A percentile compares a stretch with the other conserved stretches of the same genome.
phyloP scores from a whole-genome alignment of 257 asterid species.

The Solanum chilense region DNA sequence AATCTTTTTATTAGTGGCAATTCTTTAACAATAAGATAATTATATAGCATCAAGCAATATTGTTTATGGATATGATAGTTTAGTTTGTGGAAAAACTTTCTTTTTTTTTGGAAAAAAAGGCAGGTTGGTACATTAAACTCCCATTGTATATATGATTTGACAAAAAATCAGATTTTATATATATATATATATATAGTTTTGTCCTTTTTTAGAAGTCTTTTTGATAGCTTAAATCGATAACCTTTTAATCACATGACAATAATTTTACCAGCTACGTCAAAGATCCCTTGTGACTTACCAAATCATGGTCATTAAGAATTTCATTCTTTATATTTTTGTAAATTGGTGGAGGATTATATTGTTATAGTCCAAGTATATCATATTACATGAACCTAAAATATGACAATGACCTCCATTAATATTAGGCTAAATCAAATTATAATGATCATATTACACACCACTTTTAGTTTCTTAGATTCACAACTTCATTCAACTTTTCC shows the following conservation, averaged over 20 bases:
- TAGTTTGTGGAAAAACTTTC: not conserved
- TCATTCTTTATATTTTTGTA: not conserved
- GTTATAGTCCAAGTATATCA: not conserved
- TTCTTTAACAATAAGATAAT: not conserved
- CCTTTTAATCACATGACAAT: not conserved
- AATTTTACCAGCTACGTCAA: not conserved
- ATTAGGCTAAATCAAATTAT: not conserved
- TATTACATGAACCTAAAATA: not conserved
- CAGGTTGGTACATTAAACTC: not conserved
- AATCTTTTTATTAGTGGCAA: not conserved
- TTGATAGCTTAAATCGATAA: not conserved
- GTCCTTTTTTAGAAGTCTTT: not conserved
- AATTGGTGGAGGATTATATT: not conserved
- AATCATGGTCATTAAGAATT: not conserved
- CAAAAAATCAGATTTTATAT: not conserved
- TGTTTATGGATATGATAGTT: not conserved
- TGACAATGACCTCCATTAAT: not conserved
- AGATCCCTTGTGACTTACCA: not conserved
- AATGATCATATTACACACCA: not conserved
- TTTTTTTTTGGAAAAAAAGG: not conserved
- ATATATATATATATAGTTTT: not conserved
- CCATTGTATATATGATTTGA: not conserved
- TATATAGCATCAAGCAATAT: not conserved
- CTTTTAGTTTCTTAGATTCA: not conserved
- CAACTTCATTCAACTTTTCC: not conserved